Base-by-base conservation (phyloP, 2,329 filamentous ascomycete species). In the Fusarium longipes region DNA sequence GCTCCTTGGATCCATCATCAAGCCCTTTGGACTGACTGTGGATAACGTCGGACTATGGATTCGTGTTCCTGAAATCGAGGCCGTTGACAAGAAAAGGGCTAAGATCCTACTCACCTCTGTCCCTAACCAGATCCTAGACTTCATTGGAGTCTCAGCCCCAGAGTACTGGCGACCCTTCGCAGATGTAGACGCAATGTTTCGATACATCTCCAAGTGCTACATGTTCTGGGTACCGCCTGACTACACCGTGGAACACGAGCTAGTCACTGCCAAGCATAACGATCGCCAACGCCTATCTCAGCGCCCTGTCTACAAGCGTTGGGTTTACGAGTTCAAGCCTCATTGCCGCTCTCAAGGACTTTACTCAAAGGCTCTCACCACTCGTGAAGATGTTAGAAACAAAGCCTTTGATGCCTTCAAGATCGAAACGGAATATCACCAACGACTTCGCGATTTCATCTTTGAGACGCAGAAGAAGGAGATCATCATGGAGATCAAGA, bases 21-120 rank as follows among this genome's bases (percentile, higher is more conserved):
- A 89, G 1, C 84, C 84, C 0, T 84, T 87, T 33, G 91, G 91
- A 3, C 83, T 96, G 9, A 91, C 87, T 0, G 79, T 87, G 24
- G 89, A 88, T 67, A 86, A 92, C 49, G 76, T 74, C 14, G 90
- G 87, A 3, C 77, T 96, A 2, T 87, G 84, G 74, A 70, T 95
- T 0, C 86, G 91, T 1, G 83, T 94, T 17, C 82, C 85, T 6
- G 89, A 93, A 73, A 87, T 93, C 32, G 91, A 94, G 70, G 63
- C 74, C 0, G 65, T 80, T 4, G 81, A 92, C 73, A 82, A 81
- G 61, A 87, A 86, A 60, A 82, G 82, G 57, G 80, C 87, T 45
- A 85, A 85, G 57, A 71, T 95, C 2, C 81, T 87, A 15, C 81
- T 95, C 1, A 89, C 88, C 0, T 76, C 76, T 1, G 82, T 90